Evolutionary conservation across 495 filamentous ascomycete species (phyloP).

Genomic region (Podospora comata): DNA sequence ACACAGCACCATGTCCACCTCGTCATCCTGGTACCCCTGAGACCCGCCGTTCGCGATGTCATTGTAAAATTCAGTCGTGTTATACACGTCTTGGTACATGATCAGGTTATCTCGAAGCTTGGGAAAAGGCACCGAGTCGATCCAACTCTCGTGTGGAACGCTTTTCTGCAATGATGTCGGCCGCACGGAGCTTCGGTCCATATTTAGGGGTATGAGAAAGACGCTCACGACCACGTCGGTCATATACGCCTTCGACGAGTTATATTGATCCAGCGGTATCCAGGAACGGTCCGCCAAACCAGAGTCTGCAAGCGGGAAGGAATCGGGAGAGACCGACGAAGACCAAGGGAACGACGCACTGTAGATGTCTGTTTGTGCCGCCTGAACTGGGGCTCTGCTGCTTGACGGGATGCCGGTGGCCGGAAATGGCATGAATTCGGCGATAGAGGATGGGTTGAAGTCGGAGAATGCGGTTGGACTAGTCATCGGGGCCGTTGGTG

Average conservation of each 20-base stretch:
- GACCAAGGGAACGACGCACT: neutral
- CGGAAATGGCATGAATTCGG: neutral
- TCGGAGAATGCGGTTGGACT: neutral
- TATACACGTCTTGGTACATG: neutral
- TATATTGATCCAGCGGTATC: neutral
- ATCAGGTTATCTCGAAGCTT: neutral
- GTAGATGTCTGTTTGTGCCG: neutral
- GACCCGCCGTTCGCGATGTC: neutral
- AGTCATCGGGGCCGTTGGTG: neutral
- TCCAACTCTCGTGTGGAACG: neutral
- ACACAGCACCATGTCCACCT: neutral
- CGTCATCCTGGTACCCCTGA: neutral
- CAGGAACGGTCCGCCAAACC: neutral
- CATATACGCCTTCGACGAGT: neutral
- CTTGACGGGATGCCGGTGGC: neutral
- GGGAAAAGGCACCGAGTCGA: neutral
- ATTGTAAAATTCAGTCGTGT: conserved; percentile 4
- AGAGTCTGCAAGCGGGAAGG: neutral
- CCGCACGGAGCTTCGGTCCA: neutral
- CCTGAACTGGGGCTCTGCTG: neutral
- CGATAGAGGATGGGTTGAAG: neutral
- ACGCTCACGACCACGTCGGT: neutral
- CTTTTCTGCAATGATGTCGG: neutral
- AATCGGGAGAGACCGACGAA: neutral
- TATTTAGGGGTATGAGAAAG: neutral